A percentile compares a stretch with the other conserved stretches of the same genome.
Conservation (phyloP, 345 rosid genomes). For the Ceriops decandra region DNA sequence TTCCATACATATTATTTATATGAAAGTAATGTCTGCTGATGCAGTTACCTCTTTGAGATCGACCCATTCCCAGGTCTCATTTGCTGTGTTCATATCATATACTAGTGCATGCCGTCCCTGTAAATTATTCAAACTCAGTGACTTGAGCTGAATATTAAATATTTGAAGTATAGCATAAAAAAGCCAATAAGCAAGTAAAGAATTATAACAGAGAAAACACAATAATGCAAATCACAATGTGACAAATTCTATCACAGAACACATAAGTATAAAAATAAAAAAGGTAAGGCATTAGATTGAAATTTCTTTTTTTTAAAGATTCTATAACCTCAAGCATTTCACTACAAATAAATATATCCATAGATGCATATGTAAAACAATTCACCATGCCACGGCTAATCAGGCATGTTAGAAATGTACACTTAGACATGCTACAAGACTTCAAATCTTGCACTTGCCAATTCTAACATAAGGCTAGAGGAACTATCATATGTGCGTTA, state of each 20-base stretch:
- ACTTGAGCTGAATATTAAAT: background rate
- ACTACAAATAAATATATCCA: background rate
- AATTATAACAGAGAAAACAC: too few relatives aligned
- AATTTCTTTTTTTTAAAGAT: too few relatives aligned
- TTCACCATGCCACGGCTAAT: background rate
- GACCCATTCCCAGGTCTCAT: conserved; percentile 97
- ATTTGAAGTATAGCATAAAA: background rate
- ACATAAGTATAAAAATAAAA: too few relatives aligned
- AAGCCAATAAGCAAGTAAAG: background rate
- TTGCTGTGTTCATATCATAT: conserved; percentile 60
- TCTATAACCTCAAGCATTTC: background rate
- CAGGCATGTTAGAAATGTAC: background rate
- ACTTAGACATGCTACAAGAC: background rate
- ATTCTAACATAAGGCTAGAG: background rate
- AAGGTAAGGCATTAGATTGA: too few relatives aligned
- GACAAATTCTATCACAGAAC: too few relatives aligned
- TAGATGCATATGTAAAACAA: background rate
- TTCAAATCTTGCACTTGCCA: background rate
- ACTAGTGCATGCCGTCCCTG: conserved; percentile 93
- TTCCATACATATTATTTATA: too few relatives aligned
- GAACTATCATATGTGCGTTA: background rate
- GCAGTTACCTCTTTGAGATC: conserved; percentile 75
- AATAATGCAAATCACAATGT: too few relatives aligned
- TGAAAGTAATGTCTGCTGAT: too few relatives aligned
- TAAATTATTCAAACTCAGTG: conserved; percentile 21